Conservation (phyloP, 495 filamentous ascomycete genomes). For the Polyplosphaeria fusca region DNA sequence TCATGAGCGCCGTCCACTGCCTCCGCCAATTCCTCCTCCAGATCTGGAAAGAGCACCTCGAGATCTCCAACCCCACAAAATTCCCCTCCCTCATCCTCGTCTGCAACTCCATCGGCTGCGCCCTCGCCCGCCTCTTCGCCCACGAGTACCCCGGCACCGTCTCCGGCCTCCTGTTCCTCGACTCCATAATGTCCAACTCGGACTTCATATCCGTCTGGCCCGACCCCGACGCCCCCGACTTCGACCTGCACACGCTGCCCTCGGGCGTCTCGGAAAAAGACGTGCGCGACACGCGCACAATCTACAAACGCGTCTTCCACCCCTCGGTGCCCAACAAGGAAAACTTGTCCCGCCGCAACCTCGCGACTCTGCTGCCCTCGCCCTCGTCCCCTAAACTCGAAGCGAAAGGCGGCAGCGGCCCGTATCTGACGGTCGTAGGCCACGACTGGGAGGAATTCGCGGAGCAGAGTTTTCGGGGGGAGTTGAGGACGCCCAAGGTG, state of each 20-base stretch:
- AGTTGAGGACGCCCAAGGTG: constrained; percentile 38
- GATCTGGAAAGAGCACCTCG: constrained; percentile 35
- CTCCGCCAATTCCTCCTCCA: constrained; percentile 51
- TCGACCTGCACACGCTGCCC: constrained; percentile 46
- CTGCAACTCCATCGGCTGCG: constrained; percentile 59
- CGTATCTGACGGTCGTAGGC: constrained; percentile 55
- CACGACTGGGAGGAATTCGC: constrained; percentile 61
- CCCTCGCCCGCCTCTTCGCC: constrained; percentile 56
- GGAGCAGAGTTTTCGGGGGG: constrained; percentile 42
- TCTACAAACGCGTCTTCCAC: constrained; percentile 48
- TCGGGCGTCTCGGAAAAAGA: constrained; percentile 46
- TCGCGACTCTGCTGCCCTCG: constrained; percentile 50
- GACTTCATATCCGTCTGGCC: constrained; percentile 60
- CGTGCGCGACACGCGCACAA: constrained; percentile 47
- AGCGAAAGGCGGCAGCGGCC: constrained; percentile 40
- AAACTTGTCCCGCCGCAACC: constrained; percentile 51
- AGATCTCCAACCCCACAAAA: not conserved
- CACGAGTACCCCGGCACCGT: constrained; percentile 47
- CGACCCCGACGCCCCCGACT: constrained; percentile 53
- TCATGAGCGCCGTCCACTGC: constrained; percentile 48
- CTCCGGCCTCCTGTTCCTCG: constrained; percentile 54
- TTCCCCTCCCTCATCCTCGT: constrained; percentile 48
- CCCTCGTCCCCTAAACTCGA: constrained; percentile 49
- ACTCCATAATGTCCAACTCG: constrained; percentile 60
- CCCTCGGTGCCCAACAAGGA: constrained; percentile 56